These are phyloP conservation scores for Hibiscus tridactylites DNA, from an alignment of 345 rosid species.

Conservation along the genomic window DNA sequence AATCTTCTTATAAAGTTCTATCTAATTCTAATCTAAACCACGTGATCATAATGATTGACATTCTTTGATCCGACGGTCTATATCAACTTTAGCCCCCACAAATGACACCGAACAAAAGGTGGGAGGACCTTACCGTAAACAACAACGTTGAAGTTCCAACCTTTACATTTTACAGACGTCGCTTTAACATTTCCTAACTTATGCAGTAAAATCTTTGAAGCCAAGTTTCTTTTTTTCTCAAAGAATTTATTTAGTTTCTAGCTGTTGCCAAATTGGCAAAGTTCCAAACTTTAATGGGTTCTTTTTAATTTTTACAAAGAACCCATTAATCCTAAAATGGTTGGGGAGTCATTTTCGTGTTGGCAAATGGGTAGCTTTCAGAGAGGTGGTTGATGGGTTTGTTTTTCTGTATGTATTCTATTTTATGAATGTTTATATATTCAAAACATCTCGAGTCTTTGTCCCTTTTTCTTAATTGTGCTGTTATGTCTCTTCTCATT, in stretches of 20 bases:
- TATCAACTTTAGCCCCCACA: neutral
- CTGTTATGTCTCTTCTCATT: constrained; percentile 11
- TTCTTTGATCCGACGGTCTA: constrained; percentile 4
- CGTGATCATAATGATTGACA: neutral
- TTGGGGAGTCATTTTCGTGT: constrained; percentile 57
- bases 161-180: constrained; percentile 11
- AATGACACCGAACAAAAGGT: constrained; percentile 29
- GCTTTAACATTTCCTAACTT: constrained; percentile 16
- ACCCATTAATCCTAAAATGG: constrained; percentile 21
- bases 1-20: neutral
- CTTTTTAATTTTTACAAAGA: constrained; percentile 14
- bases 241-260: neutral
- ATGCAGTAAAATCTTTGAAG: constrained; percentile 33
- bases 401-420: constrained; percentile 12
- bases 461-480: constrained; percentile 9
- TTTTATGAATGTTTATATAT: constrained; percentile 3
- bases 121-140: constrained; percentile 26
- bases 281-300: neutral
- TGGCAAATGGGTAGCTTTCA: constrained; percentile 47
- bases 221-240: neutral
- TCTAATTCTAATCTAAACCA: neutral
- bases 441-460: constrained; percentile 9
- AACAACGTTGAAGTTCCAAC: constrained; percentile 22
- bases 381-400: constrained; percentile 42
- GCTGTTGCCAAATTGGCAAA: neutral